These are phyloP conservation scores for Lactifluus piperatus DNA, from an alignment of 768 basidiomycete species.

Conservation along the genomic window DNA sequence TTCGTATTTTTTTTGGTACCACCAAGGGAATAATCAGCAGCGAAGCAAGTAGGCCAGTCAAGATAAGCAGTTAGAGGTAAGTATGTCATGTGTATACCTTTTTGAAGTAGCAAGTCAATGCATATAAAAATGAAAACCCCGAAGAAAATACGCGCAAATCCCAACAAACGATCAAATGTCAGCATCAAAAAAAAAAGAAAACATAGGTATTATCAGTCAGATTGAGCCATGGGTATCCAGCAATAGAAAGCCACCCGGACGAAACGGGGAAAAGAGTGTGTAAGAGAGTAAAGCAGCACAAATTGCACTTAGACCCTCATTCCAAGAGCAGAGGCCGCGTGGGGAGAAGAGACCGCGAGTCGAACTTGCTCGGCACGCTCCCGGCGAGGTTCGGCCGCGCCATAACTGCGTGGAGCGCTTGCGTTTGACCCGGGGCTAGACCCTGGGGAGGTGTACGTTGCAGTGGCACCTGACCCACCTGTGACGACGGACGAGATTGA, in stretches of 20 bases:
- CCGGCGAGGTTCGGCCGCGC: slow-evolving; percentile 10
- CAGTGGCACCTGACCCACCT: slow-evolving; percentile 6
- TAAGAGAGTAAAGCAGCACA: too few relatives aligned
- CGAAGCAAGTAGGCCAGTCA: background rate
- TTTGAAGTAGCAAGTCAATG: background rate
- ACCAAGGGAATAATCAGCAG: background rate
- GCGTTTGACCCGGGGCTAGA: slow-evolving; percentile 15
- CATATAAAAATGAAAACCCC: slow-evolving; percentile 6
- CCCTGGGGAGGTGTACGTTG: slow-evolving; percentile 15
- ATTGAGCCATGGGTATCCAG: background rate
- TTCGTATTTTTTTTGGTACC: background rate
- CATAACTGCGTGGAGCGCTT: slow-evolving; percentile 16
- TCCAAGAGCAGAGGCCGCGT: slow-evolving; percentile 18
- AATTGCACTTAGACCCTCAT: slow-evolving; percentile 9
- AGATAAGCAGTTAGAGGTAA: background rate
- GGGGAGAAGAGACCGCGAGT: slow-evolving; percentile 19
- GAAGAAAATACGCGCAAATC: background rate
- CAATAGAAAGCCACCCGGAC: background rate
- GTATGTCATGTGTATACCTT: background rate
- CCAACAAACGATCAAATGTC: slow-evolving; percentile 2
- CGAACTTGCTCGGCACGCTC: slow-evolving; percentile 17
- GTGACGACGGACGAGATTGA: slow-evolving; percentile 4
- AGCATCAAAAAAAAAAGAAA: background rate
- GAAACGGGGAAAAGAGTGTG: background rate
- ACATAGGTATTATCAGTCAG: slow-evolving; percentile 4